A percentile compares a stretch with the other conserved stretches of the same genome.
phyloP scores from a whole-genome alignment of 306 rosid genomes.

The Corylus americana region DNA sequence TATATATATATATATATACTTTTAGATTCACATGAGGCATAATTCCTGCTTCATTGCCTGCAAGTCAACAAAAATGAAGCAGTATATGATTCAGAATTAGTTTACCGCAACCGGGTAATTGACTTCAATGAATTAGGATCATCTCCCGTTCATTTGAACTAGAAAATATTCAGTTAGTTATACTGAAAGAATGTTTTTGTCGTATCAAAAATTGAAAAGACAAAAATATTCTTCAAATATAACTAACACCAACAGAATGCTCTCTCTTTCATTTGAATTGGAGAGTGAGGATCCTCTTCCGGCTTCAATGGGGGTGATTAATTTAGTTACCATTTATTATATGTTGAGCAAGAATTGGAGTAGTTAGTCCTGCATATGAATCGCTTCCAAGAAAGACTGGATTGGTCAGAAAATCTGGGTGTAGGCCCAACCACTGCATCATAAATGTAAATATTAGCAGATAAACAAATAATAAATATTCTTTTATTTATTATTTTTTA shows the following conservation, averaged over 20 bases:
- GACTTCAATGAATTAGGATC: too few species aligned
- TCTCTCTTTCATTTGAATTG: too few species aligned
- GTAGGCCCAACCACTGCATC: slow-evolving; percentile 26
- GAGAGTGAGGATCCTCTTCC: too few species aligned
- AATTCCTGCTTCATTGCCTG: slow-evolving; percentile 32
- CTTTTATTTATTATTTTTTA: too few species aligned
- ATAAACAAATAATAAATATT: background rate
- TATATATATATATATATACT: background rate
- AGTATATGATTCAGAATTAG: background rate
- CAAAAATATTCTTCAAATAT: too few species aligned
- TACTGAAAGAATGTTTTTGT: too few species aligned
- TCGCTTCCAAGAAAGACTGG: slow-evolving; percentile 27
- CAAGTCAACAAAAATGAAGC: background rate
- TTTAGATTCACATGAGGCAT: slow-evolving; percentile 24
- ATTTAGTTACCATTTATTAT: slow-evolving; percentile 19
- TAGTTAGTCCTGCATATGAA: slow-evolving; percentile 29
- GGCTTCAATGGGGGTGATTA: background rate
- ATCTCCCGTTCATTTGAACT: too few species aligned
- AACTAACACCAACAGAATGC: too few species aligned
- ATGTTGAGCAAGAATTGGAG: slow-evolving; percentile 29
- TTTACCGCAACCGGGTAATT: background rate
- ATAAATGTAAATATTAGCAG: background rate
- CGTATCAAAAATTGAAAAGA: too few species aligned
- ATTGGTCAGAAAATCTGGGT: slow-evolving; percentile 18
- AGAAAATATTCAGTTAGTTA: too few species aligned